Evolutionary conservation across 106 monocot genomes (phyloP).

Genomic region (Dendrobium officinale): DNA sequence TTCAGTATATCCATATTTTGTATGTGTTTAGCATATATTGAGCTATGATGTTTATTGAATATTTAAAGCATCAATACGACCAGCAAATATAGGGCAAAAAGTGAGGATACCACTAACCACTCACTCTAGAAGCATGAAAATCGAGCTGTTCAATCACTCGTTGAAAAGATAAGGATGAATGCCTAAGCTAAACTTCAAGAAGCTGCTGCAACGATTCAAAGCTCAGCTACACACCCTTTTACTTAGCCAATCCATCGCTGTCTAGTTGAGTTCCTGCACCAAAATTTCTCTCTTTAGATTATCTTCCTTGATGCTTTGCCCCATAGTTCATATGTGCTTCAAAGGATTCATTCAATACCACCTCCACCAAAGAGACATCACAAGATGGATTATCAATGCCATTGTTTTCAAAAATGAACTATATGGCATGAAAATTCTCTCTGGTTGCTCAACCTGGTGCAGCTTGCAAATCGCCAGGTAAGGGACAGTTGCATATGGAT

Average conservation of each 20-base stretch:
- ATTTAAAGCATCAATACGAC: too few species aligned
- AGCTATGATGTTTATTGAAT: too few species aligned
- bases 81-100: too few species aligned
- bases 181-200: neutral
- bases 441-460: neutral
- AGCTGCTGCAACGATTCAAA: neutral
- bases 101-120: too few species aligned
- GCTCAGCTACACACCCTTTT: neutral
- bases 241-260: neutral
- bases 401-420: neutral
- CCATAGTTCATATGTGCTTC: neutral
- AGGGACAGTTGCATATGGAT: neutral
- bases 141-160: too few species aligned
- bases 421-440: neutral
- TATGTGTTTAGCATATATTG: too few species aligned
- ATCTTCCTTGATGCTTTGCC: neutral
- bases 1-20: too few species aligned
- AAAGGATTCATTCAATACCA: neutral
- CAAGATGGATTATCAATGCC: neutral
- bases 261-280: neutral
- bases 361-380: neutral
- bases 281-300: neutral
- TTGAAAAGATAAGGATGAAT: neutral
- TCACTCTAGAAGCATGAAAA: too few species aligned
- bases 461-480: neutral